Base-by-base conservation (phyloP, 2,329 filamentous ascomycete genomes). In the Exophiala spinifera region DNA sequence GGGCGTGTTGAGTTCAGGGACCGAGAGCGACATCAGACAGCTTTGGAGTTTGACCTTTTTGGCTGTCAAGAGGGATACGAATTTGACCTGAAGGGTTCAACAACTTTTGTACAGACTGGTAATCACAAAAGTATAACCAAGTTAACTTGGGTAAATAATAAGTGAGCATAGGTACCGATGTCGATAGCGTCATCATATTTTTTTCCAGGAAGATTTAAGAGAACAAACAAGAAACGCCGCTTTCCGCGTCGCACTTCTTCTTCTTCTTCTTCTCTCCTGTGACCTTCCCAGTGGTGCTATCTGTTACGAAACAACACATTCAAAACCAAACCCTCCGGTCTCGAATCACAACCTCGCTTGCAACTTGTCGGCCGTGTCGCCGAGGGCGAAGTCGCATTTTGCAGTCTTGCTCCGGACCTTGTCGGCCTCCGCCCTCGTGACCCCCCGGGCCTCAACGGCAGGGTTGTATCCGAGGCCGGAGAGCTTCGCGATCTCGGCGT, bases 381-480 rank as follows among this genome's bases (percentile, higher is more conserved):
- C 83, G 74, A 95, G 65, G 45, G 91, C 91, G 84, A 87, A 96
- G 19, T 84, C 83, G 67, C 80, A 86, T 42, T 69, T 70, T 64
- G 77, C 81, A 72, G 80, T 85, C 76, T 86, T 91, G 68, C 88
- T 86, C 64, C 90, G 82, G 23, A 84, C 80, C 44, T 75, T 76
- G 55, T 86, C 86, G 10, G 79, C 80, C 75, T 96, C 89, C 61
- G 78, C 83, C 56, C 80, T 81, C 0, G 89, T 95, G 71, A 96
- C 92, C 0, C 90, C 90, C 76, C 86, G 90, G 11, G 91, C 91
- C 72, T 88, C 85, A 3, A 91, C 85, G 2, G 92, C 92, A 14
- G 92, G 92, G 69, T 97, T 97, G 67, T 97, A 97, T 0, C 90
- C 91, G 19, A 96, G 73, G 43, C 82, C 81, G 50, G 81, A 90